phyloP scores from a whole-genome alignment of 495 filamentous ascomycete species.

The Talaromyces wortmannii region DNA sequence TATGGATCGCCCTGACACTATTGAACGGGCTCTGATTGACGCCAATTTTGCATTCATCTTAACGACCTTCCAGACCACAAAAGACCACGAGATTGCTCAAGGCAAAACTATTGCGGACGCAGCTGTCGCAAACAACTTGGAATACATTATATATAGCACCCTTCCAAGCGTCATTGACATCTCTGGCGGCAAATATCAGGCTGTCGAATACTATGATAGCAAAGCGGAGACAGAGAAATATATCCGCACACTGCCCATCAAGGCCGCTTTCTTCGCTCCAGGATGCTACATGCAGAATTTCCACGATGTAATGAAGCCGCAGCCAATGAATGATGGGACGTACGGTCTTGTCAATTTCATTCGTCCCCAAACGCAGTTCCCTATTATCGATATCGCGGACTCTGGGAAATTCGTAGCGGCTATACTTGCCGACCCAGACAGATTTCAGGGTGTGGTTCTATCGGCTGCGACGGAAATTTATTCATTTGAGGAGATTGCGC shows the following conservation, averaged over 20 bases:
- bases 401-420: neutral
- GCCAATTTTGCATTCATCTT: slow-evolving; percentile 26
- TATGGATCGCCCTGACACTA: slow-evolving; percentile 18
- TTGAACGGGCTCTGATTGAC: slow-evolving; percentile 22
- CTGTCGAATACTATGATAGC: slow-evolving; percentile 21
- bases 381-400: slow-evolving; percentile 2
- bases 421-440: slow-evolving; percentile 2
- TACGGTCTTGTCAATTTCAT: neutral
- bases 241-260: slow-evolving; percentile 27
- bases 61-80: slow-evolving; percentile 8
- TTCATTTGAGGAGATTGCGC: neutral
- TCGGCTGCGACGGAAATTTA: slow-evolving; percentile 1
- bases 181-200: slow-evolving; percentile 9
- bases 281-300: slow-evolving; percentile 14
- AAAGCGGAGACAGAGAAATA: slow-evolving; percentile 35
- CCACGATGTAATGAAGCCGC: neutral
- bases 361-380: neutral
- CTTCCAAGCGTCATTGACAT: slow-evolving; percentile 11
- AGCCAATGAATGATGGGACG: neutral
- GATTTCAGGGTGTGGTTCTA: neutral
- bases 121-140: slow-evolving; percentile 17
- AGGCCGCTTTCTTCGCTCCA: slow-evolving; percentile 16
- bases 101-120: slow-evolving; percentile 50
- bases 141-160: slow-evolving; percentile 17
- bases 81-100: slow-evolving; percentile 20